Evolutionary conservation across 306 rosid genomes (phyloP).

Genomic region (Cucumis sativus): Cucumber_9930_V3 NC_026655.2:27743501-27744000

Average conservation of each 20-base stretch:
- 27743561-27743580: neutral
- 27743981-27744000: conserved; percentile 46
- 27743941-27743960: neutral
- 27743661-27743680: too few relatives aligned
- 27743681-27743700: too few relatives aligned
- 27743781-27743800: neutral
- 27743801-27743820: neutral
- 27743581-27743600: neutral
- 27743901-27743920: neutral
- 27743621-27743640: neutral
- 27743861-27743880: neutral
- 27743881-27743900: neutral
- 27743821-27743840: neutral
- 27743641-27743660: too few relatives aligned
- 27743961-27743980: conserved; percentile 45
- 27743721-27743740: neutral
- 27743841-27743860: neutral
- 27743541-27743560: neutral
- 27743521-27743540: neutral
- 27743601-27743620: neutral
- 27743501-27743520: neutral
- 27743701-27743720: neutral
- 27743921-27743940: neutral
- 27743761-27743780: neutral
- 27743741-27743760: neutral